These are phyloP conservation scores for Leccinum subgranulosum DNA, from an alignment of 768 basidiomycete species.

Conservation along the genomic window DNA sequence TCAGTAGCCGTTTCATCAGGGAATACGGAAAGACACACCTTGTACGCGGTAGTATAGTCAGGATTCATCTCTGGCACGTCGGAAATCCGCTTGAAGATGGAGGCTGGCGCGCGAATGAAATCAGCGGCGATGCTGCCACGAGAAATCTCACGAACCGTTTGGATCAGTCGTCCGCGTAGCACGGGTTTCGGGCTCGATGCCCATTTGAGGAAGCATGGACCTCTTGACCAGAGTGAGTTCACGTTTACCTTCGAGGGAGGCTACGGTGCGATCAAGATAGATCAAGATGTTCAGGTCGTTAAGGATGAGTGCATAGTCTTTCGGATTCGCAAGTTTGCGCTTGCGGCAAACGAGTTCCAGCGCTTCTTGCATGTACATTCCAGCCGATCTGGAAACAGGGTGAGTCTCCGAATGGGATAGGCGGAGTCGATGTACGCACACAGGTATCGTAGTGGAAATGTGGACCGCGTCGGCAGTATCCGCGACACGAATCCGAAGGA, in stretches of 20 bases:
- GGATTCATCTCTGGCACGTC: too few relatives aligned
- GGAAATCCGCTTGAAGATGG: conserved; percentile 88
- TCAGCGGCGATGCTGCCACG: neutral
- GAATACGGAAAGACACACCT: conserved; percentile 42
- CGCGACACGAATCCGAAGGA: conserved; percentile 77
- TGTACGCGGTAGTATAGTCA: conserved; percentile 85
- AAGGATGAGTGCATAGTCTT: conserved; percentile 81
- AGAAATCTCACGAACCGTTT: conserved; percentile 56
- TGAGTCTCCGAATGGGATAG: neutral
- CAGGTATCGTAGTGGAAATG: conserved; percentile 85
- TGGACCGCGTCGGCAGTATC: conserved; percentile 81
- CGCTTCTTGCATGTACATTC: conserved; percentile 97
- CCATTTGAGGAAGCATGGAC: conserved; percentile 70
- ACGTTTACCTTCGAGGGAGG: conserved; percentile 83
- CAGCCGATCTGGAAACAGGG: conserved; percentile 55
- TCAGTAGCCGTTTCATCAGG: neutral
- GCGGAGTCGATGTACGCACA: conserved; percentile 50
- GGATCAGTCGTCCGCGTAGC: conserved; percentile 82
- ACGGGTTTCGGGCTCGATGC: conserved; percentile 63
- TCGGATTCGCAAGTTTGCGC: conserved; percentile 61
- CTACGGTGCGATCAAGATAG: conserved; percentile 94
- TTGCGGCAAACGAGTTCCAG: conserved; percentile 79
- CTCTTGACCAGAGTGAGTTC: conserved; percentile 80
- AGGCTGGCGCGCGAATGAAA: conserved; percentile 47
- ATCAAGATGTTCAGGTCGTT: conserved; percentile 64